These are phyloP conservation scores for Pseudozyma tsukubaensis DNA, from an alignment of 1,284 basidiomycete species.

Conservation along the genomic window DNA sequence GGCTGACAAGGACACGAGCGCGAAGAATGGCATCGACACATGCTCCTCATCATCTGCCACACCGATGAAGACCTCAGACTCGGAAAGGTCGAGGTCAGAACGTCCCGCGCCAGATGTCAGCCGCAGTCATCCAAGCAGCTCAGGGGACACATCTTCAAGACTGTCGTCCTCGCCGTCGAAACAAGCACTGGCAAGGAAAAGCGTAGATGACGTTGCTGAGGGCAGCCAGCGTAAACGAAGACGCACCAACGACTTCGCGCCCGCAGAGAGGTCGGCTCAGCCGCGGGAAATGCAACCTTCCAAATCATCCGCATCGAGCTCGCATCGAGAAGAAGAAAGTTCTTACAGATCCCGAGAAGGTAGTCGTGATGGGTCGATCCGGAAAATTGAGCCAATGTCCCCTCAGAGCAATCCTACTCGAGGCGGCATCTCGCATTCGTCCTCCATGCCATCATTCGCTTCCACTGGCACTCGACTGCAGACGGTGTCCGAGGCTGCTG, in stretches of 20 bases:
- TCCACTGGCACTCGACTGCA: constrained; percentile 12
- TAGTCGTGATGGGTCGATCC: constrained; percentile 6
- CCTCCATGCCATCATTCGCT: constrained; percentile 27
- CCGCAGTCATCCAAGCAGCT: not conserved
- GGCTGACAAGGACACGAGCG: not conserved
- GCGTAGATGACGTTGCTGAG: constrained; percentile 9
- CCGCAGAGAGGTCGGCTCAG: constrained; percentile 4
- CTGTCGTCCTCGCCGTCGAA: constrained; percentile 3
- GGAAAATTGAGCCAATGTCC: constrained; percentile 5
- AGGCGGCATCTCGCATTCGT: constrained; percentile 13
- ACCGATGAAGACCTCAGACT: not conserved
- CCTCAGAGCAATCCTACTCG: not conserved
- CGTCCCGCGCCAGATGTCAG: not conserved
- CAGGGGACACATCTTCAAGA: constrained; percentile 1
- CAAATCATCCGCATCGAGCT: not conserved
- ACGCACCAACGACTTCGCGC: constrained; percentile 31
- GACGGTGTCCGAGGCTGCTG: constrained; percentile 8
- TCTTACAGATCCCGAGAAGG: not conserved
- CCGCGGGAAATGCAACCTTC: constrained; percentile 2
- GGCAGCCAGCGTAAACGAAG: constrained; percentile 31
- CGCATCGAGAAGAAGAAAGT: constrained; percentile 6
- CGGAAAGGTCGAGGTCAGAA: not conserved
- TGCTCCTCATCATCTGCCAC: not conserved
- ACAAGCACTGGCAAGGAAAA: constrained; percentile 3
- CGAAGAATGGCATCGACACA: not conserved